Evolutionary conservation across 2,329 filamentous ascomycete genomes (phyloP).

Genomic region (Botryotinia convoluta): DNA sequence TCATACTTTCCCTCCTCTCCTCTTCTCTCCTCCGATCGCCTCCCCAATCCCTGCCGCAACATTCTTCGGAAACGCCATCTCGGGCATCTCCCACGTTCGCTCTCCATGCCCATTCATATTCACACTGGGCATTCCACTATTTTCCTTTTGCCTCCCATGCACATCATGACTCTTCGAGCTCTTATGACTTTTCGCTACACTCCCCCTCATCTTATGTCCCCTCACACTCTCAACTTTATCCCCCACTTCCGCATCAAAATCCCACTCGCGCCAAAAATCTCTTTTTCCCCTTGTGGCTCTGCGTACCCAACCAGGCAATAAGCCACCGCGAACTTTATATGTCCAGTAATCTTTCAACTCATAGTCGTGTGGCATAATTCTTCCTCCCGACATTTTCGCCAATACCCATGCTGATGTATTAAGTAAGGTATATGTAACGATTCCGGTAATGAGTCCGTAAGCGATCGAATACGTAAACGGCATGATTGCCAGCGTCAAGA

Average conservation of each 20-base stretch:
- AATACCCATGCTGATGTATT: constrained; percentile 70
- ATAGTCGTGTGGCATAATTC: constrained; percentile 72
- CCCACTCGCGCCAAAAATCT: constrained; percentile 32
- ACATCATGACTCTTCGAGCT: constrained; percentile 18
- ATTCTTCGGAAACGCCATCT: constrained; percentile 20
- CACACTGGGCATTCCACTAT: not conserved
- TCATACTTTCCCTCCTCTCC: constrained; percentile 10
- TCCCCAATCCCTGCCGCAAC: not conserved
- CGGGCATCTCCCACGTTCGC: constrained; percentile 26
- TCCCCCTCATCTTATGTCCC: constrained; percentile 23
- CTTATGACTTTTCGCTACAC: constrained; percentile 16
- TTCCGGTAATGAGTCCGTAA: constrained; percentile 77
- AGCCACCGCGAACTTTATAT: constrained; percentile 69
- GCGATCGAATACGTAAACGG: constrained; percentile 88
- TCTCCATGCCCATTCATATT: constrained; percentile 21
- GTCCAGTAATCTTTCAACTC: constrained; percentile 78
- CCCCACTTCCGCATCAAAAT: constrained; percentile 27
- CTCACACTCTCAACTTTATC: constrained; percentile 2
- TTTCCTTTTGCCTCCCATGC: not conserved
- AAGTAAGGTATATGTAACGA: constrained; percentile 72
- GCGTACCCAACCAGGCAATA: constrained; percentile 71
- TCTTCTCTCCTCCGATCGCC: constrained; percentile 12
- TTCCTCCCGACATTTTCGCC: constrained; percentile 62
- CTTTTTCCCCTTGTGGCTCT: constrained; percentile 42
- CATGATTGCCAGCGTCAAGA: constrained; percentile 81